A percentile compares a stretch with the other conserved stretches of the same genome.
Conservation (phyloP, 441 rosid genomes). For the Croton laevigatus region DNA sequence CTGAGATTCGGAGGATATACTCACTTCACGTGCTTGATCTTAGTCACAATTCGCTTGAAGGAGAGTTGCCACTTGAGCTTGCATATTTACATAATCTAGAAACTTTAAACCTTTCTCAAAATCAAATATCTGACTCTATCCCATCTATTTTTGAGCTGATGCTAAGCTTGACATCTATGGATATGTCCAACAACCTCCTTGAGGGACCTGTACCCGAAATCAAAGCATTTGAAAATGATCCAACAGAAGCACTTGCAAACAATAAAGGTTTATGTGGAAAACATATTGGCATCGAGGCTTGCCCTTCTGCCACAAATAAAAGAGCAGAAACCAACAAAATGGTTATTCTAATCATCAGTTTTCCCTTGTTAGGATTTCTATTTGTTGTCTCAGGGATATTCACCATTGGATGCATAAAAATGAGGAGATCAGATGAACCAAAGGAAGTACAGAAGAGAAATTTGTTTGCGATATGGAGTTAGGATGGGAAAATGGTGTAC, state of each 20-base stretch:
- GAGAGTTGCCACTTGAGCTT: neutral
- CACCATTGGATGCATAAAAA: neutral
- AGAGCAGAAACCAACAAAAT: neutral
- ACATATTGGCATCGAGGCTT: neutral
- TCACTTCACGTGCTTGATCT: neutral
- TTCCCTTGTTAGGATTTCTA: neutral
- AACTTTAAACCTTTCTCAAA: neutral
- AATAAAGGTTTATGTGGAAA: neutral
- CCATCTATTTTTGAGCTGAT: neutral
- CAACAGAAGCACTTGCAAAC: neutral
- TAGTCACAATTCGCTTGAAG: neutral
- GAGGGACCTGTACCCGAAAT: neutral
- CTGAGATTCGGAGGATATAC: neutral
- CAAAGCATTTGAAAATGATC: neutral
- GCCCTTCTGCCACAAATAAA: neutral
- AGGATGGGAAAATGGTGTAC: constrained; percentile 12
- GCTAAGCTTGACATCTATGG: neutral
- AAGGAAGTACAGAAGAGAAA: neutral
- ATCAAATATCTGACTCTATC: neutral
- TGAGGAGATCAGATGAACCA: neutral
- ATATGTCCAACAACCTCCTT: neutral
- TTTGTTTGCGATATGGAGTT: constrained; percentile 1
- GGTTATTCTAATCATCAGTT: neutral
- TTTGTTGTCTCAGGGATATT: neutral
- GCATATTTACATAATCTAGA: neutral